Evolutionary conservation across 129 eudicot genomes (phyloP), one percentile per base, ranked within the genome.

Genomic region (Flaveria bidentis): DNA sequence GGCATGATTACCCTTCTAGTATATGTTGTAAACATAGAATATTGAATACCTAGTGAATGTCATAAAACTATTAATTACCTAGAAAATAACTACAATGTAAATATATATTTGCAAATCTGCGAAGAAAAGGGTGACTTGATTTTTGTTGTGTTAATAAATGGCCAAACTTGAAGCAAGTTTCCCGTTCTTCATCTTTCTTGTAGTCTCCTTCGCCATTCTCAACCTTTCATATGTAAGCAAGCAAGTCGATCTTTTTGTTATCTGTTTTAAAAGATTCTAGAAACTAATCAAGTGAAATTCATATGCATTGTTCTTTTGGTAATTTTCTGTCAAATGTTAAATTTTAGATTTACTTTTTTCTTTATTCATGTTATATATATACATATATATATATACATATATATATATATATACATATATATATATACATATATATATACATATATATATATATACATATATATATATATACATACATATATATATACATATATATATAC

Each of bases 121-220:
- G 56, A 62, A 55, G n/a, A 14, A 30, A 60, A 39, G 47, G 17
- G 28, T 70, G 2, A 28, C 2, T 9, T 61, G 61, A 5, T 4
- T 33, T 33, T 33, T 71, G 4, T 13, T 28, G 56, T 16, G 47
- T 65, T 52, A 65, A 78, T 46, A 10, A 25, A 78, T 79, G 83
- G 83, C 23, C 61, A 73, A 53, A 80, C 74, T 50, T 50, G 83
- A 64, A 72, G 65, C 78, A 52, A 52, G 61, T 79, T 63, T 73
- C 62, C 46, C 50, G 58, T 15, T 60, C 69, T 60, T 70, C 44
- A 14, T 78, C 55, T 71, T 78, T 73, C 51, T 79, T 44, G 47
- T 73, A 13, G 36, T 53, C 49, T 14, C 42, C 28, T 53, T 65
- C 17, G 28, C 69, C 78, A 65, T 53, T 52, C 12, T 73, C 45